Conservation (phyloP, 2,329 filamentous ascomycete species). For the Aspergillus transmontanensis region DNA sequence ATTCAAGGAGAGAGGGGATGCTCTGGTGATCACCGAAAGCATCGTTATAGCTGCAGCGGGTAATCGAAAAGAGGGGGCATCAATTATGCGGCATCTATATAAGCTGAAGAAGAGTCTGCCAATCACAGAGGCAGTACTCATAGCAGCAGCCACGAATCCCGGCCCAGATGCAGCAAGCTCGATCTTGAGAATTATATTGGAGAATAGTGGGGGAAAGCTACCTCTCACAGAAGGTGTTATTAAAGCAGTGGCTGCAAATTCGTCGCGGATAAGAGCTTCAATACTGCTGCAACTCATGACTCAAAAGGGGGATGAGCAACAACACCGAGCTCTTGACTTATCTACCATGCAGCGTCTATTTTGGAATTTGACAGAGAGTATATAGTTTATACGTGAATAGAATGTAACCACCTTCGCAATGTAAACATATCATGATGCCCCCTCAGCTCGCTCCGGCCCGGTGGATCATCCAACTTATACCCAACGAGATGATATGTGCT, state of each 20-base stretch:
- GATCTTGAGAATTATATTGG: neutral
- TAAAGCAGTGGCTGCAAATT: neutral
- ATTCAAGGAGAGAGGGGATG: neutral
- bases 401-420: too few species aligned
- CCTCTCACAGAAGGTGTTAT: neutral
- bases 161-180: neutral
- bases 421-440: too few species aligned
- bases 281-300: neutral
- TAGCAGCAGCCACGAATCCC: neutral
- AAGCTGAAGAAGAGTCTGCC: neutral
- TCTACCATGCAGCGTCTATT: neutral
- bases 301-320: fast-evolving
- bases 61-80: neutral
- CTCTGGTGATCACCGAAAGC: neutral
- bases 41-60: neutral
- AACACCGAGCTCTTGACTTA: neutral
- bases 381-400: too few species aligned
- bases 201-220: fast-evolving
- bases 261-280: neutral
- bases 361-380: too few species aligned
- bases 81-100: neutral
- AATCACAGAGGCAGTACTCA: neutral
- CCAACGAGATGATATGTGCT: too few species aligned
- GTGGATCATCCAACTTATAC: too few species aligned
- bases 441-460: too few species aligned